Conservation (phyloP, 108 stramenopile species). For the Skeletonema marinoi region DNA sequence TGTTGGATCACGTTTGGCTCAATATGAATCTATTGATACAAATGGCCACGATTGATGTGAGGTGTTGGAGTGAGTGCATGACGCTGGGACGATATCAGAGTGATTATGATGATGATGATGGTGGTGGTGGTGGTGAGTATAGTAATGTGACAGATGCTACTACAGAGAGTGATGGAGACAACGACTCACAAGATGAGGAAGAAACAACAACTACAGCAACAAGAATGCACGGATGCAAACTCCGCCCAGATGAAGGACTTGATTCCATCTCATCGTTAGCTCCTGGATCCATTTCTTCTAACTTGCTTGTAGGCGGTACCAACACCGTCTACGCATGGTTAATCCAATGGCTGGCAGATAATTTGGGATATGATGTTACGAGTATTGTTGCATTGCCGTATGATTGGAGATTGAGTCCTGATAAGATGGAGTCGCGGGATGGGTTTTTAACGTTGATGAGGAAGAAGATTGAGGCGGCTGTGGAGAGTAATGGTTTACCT, state of each 20-base stretch:
- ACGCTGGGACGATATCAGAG: slow-evolving; percentile 75
- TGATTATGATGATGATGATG: slow-evolving; percentile 59
- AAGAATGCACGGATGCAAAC: slow-evolving; percentile 66
- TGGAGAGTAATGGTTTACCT: slow-evolving; percentile 65
- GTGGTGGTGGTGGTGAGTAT: not conserved
- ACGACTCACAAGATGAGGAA: not conserved
- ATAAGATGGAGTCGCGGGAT: slow-evolving; percentile 79
- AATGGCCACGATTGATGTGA: slow-evolving; percentile 78
- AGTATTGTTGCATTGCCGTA: slow-evolving; percentile 84
- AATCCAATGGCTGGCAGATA: slow-evolving; percentile 86
- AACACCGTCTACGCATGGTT: slow-evolving; percentile 91
- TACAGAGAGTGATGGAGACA: not conserved
- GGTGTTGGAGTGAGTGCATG: slow-evolving; percentile 80
- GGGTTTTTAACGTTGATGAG: slow-evolving; percentile 64
- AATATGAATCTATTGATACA: slow-evolving; percentile 79
- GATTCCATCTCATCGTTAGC: slow-evolving; percentile 82
- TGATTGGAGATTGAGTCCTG: slow-evolving; percentile 85
- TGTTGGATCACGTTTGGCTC: slow-evolving; percentile 87
- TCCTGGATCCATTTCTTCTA: slow-evolving; percentile 65
- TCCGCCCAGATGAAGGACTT: slow-evolving; percentile 88
- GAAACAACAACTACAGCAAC: slow-evolving; percentile 1
- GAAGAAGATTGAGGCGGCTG: slow-evolving; percentile 74
- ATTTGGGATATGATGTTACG: slow-evolving; percentile 83
- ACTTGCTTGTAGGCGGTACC: slow-evolving; percentile 74
- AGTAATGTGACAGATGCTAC: not conserved